Conservation (phyloP, 2,329 filamentous ascomycete species). For the Claviceps sp. region DNA sequence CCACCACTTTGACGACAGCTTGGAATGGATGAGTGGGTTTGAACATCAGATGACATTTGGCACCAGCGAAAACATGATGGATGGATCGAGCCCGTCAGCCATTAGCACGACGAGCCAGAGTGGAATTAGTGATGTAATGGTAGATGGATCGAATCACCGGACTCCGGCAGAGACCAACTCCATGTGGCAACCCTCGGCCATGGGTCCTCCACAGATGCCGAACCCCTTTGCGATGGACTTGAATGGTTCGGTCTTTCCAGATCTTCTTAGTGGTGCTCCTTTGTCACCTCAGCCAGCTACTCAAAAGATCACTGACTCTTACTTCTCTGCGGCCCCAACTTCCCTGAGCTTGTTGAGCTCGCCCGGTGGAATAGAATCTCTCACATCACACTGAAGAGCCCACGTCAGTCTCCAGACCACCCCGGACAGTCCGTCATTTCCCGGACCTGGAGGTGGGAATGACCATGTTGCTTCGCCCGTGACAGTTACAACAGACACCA, state of each 20-base stretch:
- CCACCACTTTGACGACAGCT: constrained; percentile 58
- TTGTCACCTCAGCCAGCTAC: constrained; percentile 63
- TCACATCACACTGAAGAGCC: constrained; percentile 51
- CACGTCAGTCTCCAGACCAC: constrained; percentile 48
- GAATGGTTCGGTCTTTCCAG: constrained; percentile 60
- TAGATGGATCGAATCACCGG: constrained; percentile 63
- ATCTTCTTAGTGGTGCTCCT: constrained; percentile 57
- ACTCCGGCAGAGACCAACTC: constrained; percentile 38
- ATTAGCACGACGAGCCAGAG: constrained; percentile 92
- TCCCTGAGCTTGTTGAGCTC: constrained; percentile 62
- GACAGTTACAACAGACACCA: constrained; percentile 52
- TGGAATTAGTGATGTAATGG: constrained; percentile 80
- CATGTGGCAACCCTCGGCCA: constrained; percentile 58
- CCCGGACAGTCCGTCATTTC: constrained; percentile 59
- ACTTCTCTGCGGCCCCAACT: constrained; percentile 67
- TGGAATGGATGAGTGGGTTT: constrained; percentile 73
- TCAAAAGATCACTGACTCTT: constrained; percentile 59
- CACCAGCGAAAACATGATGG: constrained; percentile 66
- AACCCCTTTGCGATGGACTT: constrained; percentile 66
- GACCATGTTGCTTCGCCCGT: constrained; percentile 44
- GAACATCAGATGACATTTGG: constrained; percentile 63
- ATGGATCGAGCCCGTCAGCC: constrained; percentile 87
- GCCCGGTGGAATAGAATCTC: constrained; percentile 42
- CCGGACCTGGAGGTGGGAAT: constrained; percentile 44
- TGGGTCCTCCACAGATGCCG: constrained; percentile 53